Conservation (phyloP, 2,329 filamentous ascomycete genomes). For the Aspergillus fijiensis region DNA sequence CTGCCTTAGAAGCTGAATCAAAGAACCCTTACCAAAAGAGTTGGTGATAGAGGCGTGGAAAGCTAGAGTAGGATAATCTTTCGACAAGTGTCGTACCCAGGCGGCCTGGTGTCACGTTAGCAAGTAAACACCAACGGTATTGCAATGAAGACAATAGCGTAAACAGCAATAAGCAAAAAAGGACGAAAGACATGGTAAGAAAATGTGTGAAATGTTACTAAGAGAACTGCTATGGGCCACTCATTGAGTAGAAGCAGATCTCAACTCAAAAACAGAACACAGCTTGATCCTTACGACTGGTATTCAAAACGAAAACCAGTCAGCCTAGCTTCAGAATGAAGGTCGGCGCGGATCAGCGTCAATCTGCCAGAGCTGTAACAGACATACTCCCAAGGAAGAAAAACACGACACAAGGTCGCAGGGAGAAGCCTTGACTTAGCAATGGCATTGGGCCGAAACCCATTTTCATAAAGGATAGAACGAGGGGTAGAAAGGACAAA, state of each 20-base stretch:
- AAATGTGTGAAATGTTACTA: conserved; percentile 97
- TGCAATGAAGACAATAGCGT: conserved; percentile 15
- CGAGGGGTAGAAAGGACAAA: conserved; percentile 6
- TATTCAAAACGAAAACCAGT: conserved; percentile 84
- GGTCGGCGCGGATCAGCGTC: conserved; percentile 69
- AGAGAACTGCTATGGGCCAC: conserved; percentile 77
- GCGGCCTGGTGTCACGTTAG: conserved; percentile 64
- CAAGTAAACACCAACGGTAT: conserved; percentile 25
- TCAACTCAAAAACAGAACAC: conserved; percentile 98
- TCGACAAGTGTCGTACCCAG: conserved; percentile 86
- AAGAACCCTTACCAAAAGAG: conserved; percentile 90
- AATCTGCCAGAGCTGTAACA: conserved; percentile 99
- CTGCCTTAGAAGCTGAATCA: conserved; percentile 88
- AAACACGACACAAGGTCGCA: conserved; percentile 55
- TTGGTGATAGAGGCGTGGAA: conserved; percentile 96
- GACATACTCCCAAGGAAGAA: conserved; percentile 72
- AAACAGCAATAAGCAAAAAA: conserved; percentile 23
- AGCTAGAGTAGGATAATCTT: conserved; percentile 88
- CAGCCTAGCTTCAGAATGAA: conserved; percentile 67
- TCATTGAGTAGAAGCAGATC: conserved; percentile 66
- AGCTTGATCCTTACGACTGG: conserved; percentile 70
- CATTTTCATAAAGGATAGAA: conserved; percentile 8
- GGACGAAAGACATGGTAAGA: conserved; percentile 30
- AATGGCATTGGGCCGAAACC: conserved; percentile 40
- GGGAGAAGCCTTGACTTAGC: conserved; percentile 90